phyloP scores from a whole-genome alignment of 306 rosid genomes.

The Luffa aegyptiaca region DNA sequence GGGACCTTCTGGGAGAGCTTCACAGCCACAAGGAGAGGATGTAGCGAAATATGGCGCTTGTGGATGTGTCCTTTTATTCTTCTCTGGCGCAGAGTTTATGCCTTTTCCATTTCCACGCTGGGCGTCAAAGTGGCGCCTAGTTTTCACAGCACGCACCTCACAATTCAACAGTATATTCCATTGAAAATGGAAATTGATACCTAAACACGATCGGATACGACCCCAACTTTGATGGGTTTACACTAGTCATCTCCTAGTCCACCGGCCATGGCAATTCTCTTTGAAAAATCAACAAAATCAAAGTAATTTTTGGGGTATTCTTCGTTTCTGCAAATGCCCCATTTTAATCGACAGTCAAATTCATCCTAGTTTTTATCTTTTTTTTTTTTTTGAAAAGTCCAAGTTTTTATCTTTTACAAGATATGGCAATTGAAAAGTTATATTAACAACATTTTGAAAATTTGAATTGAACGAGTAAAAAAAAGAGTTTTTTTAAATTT shows the following conservation, averaged over 20 bases:
- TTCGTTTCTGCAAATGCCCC: neutral
- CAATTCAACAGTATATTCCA: slow-evolving; percentile 1
- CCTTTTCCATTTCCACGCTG: neutral
- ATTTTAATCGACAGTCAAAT: neutral
- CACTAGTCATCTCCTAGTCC: neutral
- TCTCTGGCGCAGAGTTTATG: neutral
- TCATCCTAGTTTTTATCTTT: neutral
- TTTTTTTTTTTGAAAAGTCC: neutral
- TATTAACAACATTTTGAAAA: neutral
- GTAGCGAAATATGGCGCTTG: neutral
- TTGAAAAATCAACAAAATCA: neutral
- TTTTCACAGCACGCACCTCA: neutral
- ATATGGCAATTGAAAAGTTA: neutral
- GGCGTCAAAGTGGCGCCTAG: neutral
- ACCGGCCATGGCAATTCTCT: neutral
- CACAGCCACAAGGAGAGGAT: slow-evolving; percentile 6
- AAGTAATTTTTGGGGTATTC: neutral
- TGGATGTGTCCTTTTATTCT: neutral
- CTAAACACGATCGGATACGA: neutral
- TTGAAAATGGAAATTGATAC: neutral
- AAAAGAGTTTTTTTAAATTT: too few relatives aligned
- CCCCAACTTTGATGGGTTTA: neutral
- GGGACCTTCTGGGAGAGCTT: neutral
- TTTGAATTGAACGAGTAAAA: neutral
- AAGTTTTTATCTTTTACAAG: neutral